These are phyloP conservation scores for Curvularia sp. DNA, from an alignment of 2,329 filamentous ascomycete genomes.

Conservation along the genomic window DNA sequence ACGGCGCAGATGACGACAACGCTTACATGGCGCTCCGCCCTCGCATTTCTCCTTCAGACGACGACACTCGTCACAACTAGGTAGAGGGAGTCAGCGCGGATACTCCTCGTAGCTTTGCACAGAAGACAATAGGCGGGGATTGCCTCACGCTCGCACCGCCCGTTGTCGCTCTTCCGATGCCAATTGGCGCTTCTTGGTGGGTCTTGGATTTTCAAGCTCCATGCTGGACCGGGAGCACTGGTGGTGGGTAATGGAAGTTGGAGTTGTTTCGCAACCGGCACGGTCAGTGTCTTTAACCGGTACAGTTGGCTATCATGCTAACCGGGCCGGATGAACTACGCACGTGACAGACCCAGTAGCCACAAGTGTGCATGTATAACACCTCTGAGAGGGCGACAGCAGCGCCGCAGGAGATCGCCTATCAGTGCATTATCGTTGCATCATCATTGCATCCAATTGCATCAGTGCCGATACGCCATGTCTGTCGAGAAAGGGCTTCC, in stretches of 20 bases:
- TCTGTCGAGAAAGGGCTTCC: background rate
- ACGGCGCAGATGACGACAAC: conserved; percentile 61
- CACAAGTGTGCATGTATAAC: background rate
- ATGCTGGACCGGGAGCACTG: conserved; percentile 4
- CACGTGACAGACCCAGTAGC: background rate
- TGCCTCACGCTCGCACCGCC: conserved; percentile 23
- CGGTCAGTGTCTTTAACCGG: background rate
- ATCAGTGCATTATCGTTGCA: background rate
- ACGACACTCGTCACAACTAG: conserved; percentile 63
- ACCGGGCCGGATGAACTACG: background rate
- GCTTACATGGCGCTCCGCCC: conserved; percentile 62
- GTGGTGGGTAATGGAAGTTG: background rate
- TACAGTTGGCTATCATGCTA: background rate
- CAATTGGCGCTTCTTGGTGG: conserved; percentile 21
- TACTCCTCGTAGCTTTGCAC: background rate
- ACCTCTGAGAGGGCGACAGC: background rate
- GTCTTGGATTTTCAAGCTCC: conserved; percentile 18
- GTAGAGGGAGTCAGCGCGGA: conserved; percentile 10
- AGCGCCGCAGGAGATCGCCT: background rate
- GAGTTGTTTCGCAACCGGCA: background rate
- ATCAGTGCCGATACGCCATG: background rate
- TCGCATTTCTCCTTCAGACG: conserved; percentile 65
- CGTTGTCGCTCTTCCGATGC: conserved; percentile 23
- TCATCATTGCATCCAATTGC: background rate
- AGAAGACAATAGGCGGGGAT: conserved; percentile 1